Conservation (phyloP, 1,284 basidiomycete species). For the Polyporus tsugae region DNA sequence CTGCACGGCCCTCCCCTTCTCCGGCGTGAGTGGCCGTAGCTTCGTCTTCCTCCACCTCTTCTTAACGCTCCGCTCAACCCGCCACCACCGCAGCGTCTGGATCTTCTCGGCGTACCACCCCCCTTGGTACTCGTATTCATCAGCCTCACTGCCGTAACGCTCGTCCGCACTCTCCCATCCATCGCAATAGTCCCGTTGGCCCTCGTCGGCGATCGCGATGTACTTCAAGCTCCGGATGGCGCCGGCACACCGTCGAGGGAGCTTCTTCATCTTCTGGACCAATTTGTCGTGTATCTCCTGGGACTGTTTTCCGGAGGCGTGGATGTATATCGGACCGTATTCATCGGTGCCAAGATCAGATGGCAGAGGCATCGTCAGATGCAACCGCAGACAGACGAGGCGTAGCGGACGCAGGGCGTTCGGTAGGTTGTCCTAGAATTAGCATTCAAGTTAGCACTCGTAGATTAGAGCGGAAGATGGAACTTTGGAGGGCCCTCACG, state of each 20-base stretch:
- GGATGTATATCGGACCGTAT: too few species aligned
- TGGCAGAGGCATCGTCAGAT: too few species aligned
- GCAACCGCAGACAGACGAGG: too few species aligned
- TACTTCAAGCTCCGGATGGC: background rate
- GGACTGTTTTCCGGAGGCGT: background rate
- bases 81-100: slow-evolving; percentile 1
- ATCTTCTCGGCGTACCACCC: background rate
- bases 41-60: background rate
- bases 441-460: too few species aligned
- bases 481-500: too few species aligned
- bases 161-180: background rate
- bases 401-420: too few species aligned
- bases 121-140: background rate
- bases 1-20: background rate
- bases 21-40: background rate
- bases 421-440: too few species aligned
- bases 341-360: too few species aligned
- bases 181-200: background rate
- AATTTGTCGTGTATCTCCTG: background rate
- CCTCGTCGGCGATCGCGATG: background rate
- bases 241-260: background rate
- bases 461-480: too few species aligned
- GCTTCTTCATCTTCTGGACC: background rate
- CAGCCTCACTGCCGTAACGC: background rate
- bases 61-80: background rate